phyloP scores from a whole-genome alignment of 163 green algal species.

The Scenedesmus sp. region DNA sequence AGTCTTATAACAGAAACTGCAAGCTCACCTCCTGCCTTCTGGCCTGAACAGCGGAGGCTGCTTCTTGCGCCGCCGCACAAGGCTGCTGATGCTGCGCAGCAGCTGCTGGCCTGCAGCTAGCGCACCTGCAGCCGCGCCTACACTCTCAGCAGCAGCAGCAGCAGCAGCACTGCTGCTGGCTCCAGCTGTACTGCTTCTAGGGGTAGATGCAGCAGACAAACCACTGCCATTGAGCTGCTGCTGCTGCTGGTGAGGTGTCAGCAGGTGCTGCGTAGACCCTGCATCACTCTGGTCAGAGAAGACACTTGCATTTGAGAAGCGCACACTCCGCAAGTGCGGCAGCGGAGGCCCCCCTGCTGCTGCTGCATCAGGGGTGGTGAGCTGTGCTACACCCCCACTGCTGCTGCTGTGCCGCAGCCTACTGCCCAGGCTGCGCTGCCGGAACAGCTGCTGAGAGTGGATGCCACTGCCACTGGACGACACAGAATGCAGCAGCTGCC shows the following conservation, averaged over 20 bases:
- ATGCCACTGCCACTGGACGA: background rate
- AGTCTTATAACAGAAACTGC: background rate
- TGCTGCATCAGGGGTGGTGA: background rate
- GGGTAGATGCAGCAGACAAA: background rate
- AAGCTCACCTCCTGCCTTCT: background rate
- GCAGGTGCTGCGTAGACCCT: background rate
- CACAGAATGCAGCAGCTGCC: background rate
- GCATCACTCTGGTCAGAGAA: background rate
- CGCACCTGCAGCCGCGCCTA: too few species aligned
- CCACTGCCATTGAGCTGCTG: background rate
- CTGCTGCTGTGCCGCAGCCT: slow-evolving; percentile 30
- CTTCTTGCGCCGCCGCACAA: background rate
- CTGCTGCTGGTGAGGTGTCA: background rate
- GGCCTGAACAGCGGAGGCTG: slow-evolving; percentile 38
- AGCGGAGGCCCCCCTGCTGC: background rate
- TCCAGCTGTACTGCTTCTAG: background rate
- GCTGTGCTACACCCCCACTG: background rate
- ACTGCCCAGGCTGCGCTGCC: background rate
- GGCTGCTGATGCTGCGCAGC: slow-evolving; percentile 6
- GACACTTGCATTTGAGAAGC: background rate
- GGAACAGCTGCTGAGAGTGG: background rate
- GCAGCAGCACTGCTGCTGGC: background rate
- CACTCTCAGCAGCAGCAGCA: background rate
- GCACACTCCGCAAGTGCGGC: background rate
- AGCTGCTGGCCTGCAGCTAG: background rate